These are phyloP conservation scores for Glycine soja DNA, from an alignment of 306 rosid species.

Conservation along the genomic window DNA sequence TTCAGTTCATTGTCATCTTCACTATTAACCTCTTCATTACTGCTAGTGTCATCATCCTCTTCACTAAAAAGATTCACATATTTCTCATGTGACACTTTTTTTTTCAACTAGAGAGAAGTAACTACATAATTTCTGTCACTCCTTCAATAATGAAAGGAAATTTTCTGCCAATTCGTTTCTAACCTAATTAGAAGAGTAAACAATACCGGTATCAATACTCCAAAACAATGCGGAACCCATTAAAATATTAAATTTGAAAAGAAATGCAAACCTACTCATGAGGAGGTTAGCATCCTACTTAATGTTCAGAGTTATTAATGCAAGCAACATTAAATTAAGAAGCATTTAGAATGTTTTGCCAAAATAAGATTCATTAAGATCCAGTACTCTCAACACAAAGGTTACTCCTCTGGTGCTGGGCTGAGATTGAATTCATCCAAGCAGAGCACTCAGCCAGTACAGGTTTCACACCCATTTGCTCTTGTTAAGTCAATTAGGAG, in stretches of 20 bases:
- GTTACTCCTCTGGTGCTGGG: no score
- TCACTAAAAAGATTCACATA: conserved; percentile 51
- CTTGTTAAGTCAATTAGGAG: no score
- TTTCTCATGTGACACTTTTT: conserved; percentile 51
- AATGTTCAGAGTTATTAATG: not conserved
- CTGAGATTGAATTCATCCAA: no score
- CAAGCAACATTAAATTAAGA: no score
- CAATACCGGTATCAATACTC: not conserved
- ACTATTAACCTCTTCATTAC: not conserved
- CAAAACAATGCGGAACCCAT: no score
- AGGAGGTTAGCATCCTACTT: not conserved
- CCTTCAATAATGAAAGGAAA: conserved; percentile 63
- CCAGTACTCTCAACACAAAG: no score
- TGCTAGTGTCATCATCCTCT: conserved; percentile 42
- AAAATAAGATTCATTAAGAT: no score
- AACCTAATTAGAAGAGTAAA: conserved; percentile 56
- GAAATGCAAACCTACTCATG: not conserved
- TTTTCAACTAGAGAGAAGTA: conserved; percentile 54
- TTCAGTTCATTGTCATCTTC: no score
- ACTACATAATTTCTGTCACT: conserved; percentile 70
- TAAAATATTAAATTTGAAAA: not conserved
- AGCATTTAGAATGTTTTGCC: no score
- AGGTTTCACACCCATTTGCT: no score
- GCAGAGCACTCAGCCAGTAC: no score
- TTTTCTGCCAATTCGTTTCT: conserved; percentile 81